These are phyloP conservation scores for Lactarius vividus DNA, from an alignment of 768 basidiomycete species.

Conservation along the genomic window DNA sequence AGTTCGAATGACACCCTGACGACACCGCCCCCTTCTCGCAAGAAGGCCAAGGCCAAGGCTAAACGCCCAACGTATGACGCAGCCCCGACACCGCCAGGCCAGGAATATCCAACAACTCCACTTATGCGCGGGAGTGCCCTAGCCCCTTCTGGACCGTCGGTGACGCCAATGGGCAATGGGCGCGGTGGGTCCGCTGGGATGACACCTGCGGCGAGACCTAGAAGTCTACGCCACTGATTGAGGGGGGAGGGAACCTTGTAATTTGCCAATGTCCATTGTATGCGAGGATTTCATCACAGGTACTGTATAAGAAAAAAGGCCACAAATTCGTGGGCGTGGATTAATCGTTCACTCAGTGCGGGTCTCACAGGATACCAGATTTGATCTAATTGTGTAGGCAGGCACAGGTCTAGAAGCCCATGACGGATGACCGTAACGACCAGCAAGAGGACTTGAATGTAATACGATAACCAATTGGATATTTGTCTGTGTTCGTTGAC, in stretches of 20 bases:
- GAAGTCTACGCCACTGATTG: slow-evolving; percentile 14
- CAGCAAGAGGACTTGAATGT: not conserved
- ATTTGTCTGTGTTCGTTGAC: not conserved
- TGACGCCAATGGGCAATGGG: not conserved
- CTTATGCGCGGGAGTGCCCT: slow-evolving; percentile 7
- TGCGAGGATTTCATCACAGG: not conserved
- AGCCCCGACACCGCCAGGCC: slow-evolving; percentile 11
- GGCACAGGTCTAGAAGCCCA: not conserved
- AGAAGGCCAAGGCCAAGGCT: slow-evolving; percentile 6
- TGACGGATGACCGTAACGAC: not conserved
- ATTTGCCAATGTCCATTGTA: not conserved
- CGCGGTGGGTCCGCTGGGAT: slow-evolving; percentile 23
- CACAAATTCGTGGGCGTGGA: not conserved
- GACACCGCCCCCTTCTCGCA: slow-evolving; percentile 25
- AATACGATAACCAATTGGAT: not conserved
- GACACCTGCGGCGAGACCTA: slow-evolving; percentile 22
- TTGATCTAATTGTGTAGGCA: not conserved
- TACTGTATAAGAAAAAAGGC: not conserved
- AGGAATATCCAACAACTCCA: slow-evolving; percentile 24
- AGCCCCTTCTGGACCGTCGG: slow-evolving; percentile 12
- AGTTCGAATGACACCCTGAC: slow-evolving; percentile 26
- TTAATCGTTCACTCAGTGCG: not conserved
- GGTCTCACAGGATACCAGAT: not conserved
- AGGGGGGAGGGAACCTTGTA: not conserved
- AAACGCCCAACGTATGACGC: slow-evolving; percentile 23